Evolutionary conservation across 2,329 filamentous ascomycete genomes (phyloP), one percentile per base, ranked within the genome.

Genomic region (Lanzia echinophila): DNA sequence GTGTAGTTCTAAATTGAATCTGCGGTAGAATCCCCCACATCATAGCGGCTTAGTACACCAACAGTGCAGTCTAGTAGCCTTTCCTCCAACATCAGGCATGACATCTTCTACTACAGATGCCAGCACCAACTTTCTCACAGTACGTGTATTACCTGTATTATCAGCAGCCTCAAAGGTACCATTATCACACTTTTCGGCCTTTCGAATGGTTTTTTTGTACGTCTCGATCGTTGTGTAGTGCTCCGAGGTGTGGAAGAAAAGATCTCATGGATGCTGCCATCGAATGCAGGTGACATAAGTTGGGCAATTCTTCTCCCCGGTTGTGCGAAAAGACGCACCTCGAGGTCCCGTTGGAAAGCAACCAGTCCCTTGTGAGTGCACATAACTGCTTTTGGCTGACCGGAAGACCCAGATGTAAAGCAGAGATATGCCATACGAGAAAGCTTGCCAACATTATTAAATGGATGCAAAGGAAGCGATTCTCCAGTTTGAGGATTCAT

Each of bases 361-460:
- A 73, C 65, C 0, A 73, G 54, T 1, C 67, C 65, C 13, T 53
- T 45, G 47, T 75, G 72, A 1, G 54, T 58, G 54, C 67, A 71
- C 6, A 69, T 15, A 5, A 75, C 70, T 1, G 67, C 72, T 56
- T 76, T 76, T 1, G 73, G 73, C 1, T 61, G 64, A 1, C 74
- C 73, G 0, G 72, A 74, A 3, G 70, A 71, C 0, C 73, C 73
- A 1, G 72, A 75, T 0, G 74, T 76, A 56, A 74, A 76, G 51
- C 67, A 72, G 0, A 76, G 31, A 55, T 74, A 77, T 0, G 71
- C 72, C 17, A 48, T 52, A 12, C 44, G 50, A 31, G 24, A 22
- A 15, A 44, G 49, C 7, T 34, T 34, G 32, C 13, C 32, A 13
- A 34, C 7, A 34, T 34, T 34, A 7, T 13, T 34, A 7, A 34